A percentile compares a stretch with the other conserved stretches of the same genome.
phyloP scores from a whole-genome alignment of 2,329 filamentous ascomycete genomes.

The Alternaria brassicae region DNA sequence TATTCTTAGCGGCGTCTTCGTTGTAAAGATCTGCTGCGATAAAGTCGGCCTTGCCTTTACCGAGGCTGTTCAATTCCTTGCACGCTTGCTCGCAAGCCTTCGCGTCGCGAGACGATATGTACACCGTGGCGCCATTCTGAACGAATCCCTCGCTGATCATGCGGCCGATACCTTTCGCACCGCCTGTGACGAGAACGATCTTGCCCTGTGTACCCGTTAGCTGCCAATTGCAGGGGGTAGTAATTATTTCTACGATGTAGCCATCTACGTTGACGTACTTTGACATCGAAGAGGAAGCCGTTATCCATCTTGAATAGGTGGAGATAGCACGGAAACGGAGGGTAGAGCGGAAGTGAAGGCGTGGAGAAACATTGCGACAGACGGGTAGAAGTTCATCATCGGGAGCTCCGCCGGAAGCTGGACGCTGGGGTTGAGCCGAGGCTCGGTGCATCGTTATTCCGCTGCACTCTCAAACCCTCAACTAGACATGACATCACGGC shows the following conservation, averaged over 20 bases:
- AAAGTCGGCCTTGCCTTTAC: conserved; percentile 64
- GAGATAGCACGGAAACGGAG: neutral
- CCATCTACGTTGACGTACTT: conserved; percentile 25
- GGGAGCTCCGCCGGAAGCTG: conserved; percentile 13
- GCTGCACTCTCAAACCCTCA: neutral
- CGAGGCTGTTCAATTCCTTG: conserved; percentile 63
- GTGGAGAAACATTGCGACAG: conserved; percentile 10
- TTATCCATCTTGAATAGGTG: conserved; percentile 43
- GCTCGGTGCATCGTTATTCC: conserved; percentile 23
- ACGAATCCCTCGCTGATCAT: conserved; percentile 74
- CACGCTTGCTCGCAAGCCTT: conserved; percentile 66
- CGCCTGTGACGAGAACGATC: conserved; percentile 57
- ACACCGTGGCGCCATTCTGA: conserved; percentile 70
- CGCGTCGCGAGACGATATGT: conserved; percentile 72
- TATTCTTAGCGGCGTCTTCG: conserved; percentile 64
- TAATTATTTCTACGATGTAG: neutral
- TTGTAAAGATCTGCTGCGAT: conserved; percentile 69
- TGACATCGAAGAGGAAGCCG: conserved; percentile 47
- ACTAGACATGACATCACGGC: neutral
- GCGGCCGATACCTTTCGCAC: conserved; percentile 67
- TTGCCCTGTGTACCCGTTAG: conserved; percentile 42
- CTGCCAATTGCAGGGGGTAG: neutral
- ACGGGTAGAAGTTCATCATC: conserved; percentile 10
- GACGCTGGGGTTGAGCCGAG: conserved; percentile 39
- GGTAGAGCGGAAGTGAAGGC: neutral